Conservation (phyloP, 148 eudicot species). For the Rhododendron simsii region DNA sequence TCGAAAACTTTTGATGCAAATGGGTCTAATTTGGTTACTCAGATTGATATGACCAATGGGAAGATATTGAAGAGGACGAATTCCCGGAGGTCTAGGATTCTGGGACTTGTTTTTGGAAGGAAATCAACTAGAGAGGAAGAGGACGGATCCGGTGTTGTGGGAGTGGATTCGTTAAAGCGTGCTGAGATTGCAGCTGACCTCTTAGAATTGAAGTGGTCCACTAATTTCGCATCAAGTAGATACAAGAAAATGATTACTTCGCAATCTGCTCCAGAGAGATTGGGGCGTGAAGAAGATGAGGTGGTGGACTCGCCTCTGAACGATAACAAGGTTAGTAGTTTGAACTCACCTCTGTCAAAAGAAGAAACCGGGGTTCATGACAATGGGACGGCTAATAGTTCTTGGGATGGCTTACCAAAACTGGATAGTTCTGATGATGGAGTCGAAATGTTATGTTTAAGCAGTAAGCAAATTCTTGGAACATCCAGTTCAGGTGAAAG, state of each 20-base stretch:
- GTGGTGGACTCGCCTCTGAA: not conserved
- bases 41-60: constrained; percentile 35
- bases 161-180: constrained; percentile 48
- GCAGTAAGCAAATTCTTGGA: constrained; percentile 19
- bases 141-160: constrained; percentile 25
- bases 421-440: constrained; percentile 15
- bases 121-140: constrained; percentile 40
- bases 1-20: constrained; percentile 37
- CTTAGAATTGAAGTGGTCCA: constrained; percentile 86
- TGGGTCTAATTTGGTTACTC: constrained; percentile 25
- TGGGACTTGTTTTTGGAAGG: constrained; percentile 71
- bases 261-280: constrained; percentile 17
- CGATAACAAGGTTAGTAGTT: not conserved
- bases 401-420: constrained; percentile 17
- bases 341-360: constrained; percentile 1
- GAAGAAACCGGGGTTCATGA: constrained; percentile 7
- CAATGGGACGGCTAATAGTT: not conserved
- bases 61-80: constrained; percentile 25
- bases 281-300: constrained; percentile 13
- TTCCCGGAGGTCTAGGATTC: constrained; percentile 41
- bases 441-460: constrained; percentile 26
- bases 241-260: constrained; percentile 15
- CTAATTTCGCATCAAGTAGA: constrained; percentile 49
- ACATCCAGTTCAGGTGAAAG: constrained; percentile 21
- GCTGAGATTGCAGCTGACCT: constrained; percentile 97